phyloP scores from a whole-genome alignment of 2,329 filamentous ascomycete species.

The Ophiocordyceps camponoti-rufipedis region DNA sequence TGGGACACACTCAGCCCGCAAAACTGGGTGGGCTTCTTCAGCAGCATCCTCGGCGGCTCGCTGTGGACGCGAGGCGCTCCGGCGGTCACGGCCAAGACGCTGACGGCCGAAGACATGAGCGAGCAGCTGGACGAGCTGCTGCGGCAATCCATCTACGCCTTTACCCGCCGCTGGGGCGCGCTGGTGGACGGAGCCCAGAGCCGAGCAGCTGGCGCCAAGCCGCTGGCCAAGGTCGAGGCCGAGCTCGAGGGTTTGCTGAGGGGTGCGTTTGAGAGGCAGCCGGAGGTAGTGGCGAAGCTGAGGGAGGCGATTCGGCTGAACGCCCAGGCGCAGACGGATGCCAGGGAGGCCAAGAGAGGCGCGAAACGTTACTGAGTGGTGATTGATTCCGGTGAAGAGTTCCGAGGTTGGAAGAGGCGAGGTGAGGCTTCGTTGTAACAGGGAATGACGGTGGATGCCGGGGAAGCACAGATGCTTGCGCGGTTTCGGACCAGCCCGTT shows the following conservation, averaged over 20 bases:
- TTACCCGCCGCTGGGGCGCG: conserved; percentile 40
- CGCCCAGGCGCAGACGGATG: conserved; percentile 31
- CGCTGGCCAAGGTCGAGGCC: conserved; percentile 31
- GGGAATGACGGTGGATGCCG: no score
- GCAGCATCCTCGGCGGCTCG: conserved; percentile 35
- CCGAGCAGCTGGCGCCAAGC: conserved; percentile 25
- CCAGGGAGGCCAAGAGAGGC: conserved; percentile 16
- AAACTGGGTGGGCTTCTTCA: conserved; percentile 40
- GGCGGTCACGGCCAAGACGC: conserved; percentile 18
- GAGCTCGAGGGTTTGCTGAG: conserved; percentile 39
- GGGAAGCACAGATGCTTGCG: no score
- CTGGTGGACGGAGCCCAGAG: conserved; percentile 29
- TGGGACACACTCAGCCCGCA: conserved; percentile 44
- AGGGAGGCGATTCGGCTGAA: conserved; percentile 43
- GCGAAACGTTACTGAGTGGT: conserved; percentile 7
- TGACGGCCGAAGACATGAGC: conserved; percentile 38
- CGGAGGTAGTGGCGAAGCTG: conserved; percentile 38
- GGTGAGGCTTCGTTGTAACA: no score
- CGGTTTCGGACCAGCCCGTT: no score
- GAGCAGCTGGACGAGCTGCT: conserved; percentile 47
- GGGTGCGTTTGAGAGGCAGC: conserved; percentile 38
- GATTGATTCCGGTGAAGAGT: no score
- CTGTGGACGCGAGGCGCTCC: conserved; percentile 24
- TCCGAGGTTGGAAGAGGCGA: no score
- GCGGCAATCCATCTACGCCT: conserved; percentile 42